A percentile compares a stretch with the other conserved stretches of the same genome.
Conservation (phyloP, 1,284 basidiomycete species). For the Sutorius eximius region DNA sequence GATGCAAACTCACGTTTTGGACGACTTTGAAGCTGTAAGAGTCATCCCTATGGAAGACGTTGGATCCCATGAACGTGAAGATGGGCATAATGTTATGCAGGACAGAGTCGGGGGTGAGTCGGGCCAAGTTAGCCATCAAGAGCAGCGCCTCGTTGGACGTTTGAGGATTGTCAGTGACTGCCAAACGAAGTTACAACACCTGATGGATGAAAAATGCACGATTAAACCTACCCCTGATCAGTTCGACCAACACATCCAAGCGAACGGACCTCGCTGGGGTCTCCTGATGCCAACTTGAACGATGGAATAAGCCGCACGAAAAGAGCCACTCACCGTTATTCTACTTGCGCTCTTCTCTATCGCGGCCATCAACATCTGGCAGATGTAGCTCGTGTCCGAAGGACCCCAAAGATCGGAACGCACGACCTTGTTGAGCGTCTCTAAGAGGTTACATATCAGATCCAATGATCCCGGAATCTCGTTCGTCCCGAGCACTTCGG, state of each 20-base stretch:
- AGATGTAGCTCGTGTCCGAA: constrained; percentile 76
- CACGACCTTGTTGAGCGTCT: constrained; percentile 70
- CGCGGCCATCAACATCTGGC: constrained; percentile 84
- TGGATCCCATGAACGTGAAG: constrained; percentile 98
- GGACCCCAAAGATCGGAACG: constrained; percentile 44
- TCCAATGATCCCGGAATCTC: constrained; percentile 68
- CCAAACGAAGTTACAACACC: constrained; percentile 1
- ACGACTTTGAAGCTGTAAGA: constrained; percentile 94
- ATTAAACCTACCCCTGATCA: constrained; percentile 68
- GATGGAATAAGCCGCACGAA: background rate
- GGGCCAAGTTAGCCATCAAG: constrained; percentile 84
- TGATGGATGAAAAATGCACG: background rate
- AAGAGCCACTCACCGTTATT: constrained; percentile 48
- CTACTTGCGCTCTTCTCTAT: constrained; percentile 70
- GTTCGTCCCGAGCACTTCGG: constrained; percentile 70
- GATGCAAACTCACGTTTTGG: constrained; percentile 63
- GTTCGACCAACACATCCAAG: constrained; percentile 82
- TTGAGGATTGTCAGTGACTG: constrained; percentile 88
- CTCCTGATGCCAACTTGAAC: constrained; percentile 36
- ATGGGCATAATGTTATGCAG: constrained; percentile 97
- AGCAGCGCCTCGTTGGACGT: constrained; percentile 93
- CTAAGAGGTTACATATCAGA: constrained; percentile 73
- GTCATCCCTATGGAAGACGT: constrained; percentile 95
- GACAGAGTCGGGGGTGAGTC: constrained; percentile 86
- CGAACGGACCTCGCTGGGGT: constrained; percentile 55